These are phyloP conservation scores for Cyamopsis tetragonoloba DNA, from an alignment of 306 rosid species.

Conservation along the genomic window DNA sequence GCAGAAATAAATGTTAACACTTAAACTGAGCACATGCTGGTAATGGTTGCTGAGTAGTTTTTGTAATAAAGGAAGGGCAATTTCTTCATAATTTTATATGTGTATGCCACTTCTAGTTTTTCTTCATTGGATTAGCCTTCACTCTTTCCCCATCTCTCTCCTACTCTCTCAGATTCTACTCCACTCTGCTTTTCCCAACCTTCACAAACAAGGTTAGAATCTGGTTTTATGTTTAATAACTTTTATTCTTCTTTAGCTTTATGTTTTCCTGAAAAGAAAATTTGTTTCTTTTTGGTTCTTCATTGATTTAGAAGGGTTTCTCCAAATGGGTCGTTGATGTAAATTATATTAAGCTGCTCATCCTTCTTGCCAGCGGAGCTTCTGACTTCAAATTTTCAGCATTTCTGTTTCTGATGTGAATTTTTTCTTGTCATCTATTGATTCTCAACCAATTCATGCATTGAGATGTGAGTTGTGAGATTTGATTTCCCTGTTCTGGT, in stretches of 20 bases:
- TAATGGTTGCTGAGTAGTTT: slow-evolving; percentile 48
- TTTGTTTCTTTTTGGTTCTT: not conserved
- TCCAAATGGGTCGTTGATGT: slow-evolving; percentile 23
- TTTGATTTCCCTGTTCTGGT: slow-evolving; percentile 1
- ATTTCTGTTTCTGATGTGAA: slow-evolving; percentile 20
- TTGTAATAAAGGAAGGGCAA: slow-evolving; percentile 24
- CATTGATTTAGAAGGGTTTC: not conserved
- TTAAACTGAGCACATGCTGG: not conserved
- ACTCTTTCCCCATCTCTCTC: not conserved
- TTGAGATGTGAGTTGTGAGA: slow-evolving; percentile 8
- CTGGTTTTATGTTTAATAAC: slow-evolving; percentile 16
- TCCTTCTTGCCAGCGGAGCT: slow-evolving; percentile 11
- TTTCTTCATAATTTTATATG: slow-evolving; percentile 18
- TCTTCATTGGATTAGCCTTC: not conserved
- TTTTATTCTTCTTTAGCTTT: no score
- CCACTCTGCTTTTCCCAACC: slow-evolving; percentile 33
- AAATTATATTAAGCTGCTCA: not conserved
- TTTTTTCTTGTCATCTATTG: not conserved
- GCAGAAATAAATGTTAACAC: not conserved
- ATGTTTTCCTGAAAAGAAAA: not conserved
- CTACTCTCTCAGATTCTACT: slow-evolving; percentile 22
- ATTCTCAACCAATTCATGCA: slow-evolving; percentile 13
- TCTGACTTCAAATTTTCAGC: slow-evolving; percentile 23
- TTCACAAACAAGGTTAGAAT: slow-evolving; percentile 43
- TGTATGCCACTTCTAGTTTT: slow-evolving; percentile 21